These are phyloP conservation scores for Ophiosphaerella herpotricha DNA, from an alignment of 2,329 filamentous ascomycete species.

Conservation along the genomic window DNA sequence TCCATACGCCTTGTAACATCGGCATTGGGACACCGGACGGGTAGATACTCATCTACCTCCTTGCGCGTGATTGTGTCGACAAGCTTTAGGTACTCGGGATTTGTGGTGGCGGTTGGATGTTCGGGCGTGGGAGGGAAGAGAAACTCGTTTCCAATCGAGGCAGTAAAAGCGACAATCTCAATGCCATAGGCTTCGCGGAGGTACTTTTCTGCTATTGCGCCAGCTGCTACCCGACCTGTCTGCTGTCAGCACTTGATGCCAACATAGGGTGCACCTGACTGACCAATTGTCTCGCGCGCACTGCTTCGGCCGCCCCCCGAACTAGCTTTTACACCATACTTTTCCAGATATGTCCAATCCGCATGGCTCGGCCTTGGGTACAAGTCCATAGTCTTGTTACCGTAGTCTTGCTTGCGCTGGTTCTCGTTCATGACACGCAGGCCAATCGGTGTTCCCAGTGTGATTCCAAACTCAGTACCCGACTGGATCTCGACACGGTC, in stretches of 20 bases:
- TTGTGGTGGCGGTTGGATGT: constrained; percentile 70
- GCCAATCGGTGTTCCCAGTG: constrained; percentile 87
- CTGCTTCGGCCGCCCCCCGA: constrained; percentile 88
- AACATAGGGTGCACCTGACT: constrained; percentile 4
- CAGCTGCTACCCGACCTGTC: constrained; percentile 80
- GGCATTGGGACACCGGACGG: constrained; percentile 81
- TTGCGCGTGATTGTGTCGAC: constrained; percentile 73
- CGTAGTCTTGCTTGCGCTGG: constrained; percentile 90
- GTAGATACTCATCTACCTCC: constrained; percentile 81
- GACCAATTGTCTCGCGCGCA: constrained; percentile 92
- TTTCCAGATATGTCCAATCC: constrained; percentile 96
- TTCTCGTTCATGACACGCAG: constrained; percentile 91
- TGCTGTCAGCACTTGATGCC: constrained; percentile 14
- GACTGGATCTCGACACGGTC: constrained; percentile 91
- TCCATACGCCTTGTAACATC: constrained; percentile 73
- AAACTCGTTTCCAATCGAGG: constrained; percentile 79
- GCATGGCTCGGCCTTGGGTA: constrained; percentile 93
- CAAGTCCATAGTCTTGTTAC: constrained; percentile 83
- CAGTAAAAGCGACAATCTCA: constrained; percentile 89
- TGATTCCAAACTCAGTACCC: constrained; percentile 86
- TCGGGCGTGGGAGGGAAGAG: constrained; percentile 71
- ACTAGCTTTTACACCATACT: constrained; percentile 92
- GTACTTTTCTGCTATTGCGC: constrained; percentile 93
- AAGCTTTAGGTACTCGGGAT: constrained; percentile 78
- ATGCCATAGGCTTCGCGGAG: constrained; percentile 78